Evolutionary conservation across 306 rosid genomes (phyloP), one percentile per base, ranked within the genome.

Genomic region (Fagus sylvatica): DNA sequence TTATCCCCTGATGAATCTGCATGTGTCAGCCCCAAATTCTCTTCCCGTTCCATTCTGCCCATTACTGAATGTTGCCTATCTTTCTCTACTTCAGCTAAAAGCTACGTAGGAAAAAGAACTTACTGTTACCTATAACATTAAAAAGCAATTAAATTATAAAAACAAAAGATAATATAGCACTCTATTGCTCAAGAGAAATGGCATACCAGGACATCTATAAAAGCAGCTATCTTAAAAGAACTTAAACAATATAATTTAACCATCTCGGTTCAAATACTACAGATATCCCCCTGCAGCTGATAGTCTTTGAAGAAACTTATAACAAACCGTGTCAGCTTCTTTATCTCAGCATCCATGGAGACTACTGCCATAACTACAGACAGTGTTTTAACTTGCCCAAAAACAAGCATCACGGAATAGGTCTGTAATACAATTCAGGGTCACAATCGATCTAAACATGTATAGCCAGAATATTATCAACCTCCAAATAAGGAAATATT

Each of bases 1-100:
- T 78, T 59, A 75, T 84, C 85, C 67, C 81, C 83, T 3, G 87
- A 71, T 42, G 88, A 85, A 77, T 85, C 89, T 34, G 83, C 74
- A 74, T 43, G 76, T 81, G 85, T 87, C 28, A 70, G 75, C 77
- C 80, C 84, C 51, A 76, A 68, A 77, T 83, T 87, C 82, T 83
- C 86, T 66, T 72, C 85, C 16, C 28, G 71, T 66, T 87, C 90
- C 42, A 69, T 77, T 76, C 84, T 75, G 53, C 73, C 84, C 71
- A 68, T 53, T 12, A 76, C 66, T 4, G 84, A 74, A 64, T 40
- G 77, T 61, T 80, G 85, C 83, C 80, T 69, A 81, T 87, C 90
- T 79, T 83, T 86, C 39, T 53, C 91, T 56, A 82, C 84, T 76
- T 83, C 96, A 69, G 87, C 22, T 42, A 88, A 53, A 77, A 61